phyloP scores from a whole-genome alignment of 2,329 filamentous ascomycete genomes.

The Pseudopyricularia cyperi region DNA sequence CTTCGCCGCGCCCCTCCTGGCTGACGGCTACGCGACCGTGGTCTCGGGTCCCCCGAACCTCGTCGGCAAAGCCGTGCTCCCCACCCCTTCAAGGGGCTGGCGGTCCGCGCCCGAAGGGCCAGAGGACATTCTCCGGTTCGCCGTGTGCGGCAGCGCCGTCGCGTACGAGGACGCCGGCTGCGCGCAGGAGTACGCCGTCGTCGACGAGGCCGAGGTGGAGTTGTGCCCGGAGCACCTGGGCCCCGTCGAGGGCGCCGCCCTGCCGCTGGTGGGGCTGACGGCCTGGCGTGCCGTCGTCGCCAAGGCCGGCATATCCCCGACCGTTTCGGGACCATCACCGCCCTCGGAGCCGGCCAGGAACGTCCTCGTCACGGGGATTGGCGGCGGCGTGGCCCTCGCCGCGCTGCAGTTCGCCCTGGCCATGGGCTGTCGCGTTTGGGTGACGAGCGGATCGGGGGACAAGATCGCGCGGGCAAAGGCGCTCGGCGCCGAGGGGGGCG shows the following conservation, averaged over 20 bases:
- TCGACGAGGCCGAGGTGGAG: conserved; percentile 63
- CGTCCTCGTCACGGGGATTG: conserved; percentile 80
- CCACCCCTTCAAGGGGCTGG: conserved; percentile 74
- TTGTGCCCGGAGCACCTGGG: conserved; percentile 64
- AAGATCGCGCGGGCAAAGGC: conserved; percentile 62
- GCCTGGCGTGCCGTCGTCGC: conserved; percentile 76
- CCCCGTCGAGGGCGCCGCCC: conserved; percentile 63
- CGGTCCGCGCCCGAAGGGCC: conserved; percentile 57
- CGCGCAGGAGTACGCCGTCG: conserved; percentile 57
- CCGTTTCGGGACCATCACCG: not conserved
- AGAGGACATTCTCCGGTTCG: conserved; percentile 46
- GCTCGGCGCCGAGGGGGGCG: conserved; percentile 71
- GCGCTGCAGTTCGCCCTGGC: conserved; percentile 68
- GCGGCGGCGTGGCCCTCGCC: conserved; percentile 79
- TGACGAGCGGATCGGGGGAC: conserved; percentile 59
- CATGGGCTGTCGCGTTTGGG: conserved; percentile 64
- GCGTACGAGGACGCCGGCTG: conserved; percentile 50
- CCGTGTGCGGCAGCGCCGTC: conserved; percentile 58
- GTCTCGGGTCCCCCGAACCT: conserved; percentile 38
- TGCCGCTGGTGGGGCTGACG: conserved; percentile 77
- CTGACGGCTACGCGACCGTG: conserved; percentile 72
- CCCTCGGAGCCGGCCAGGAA: conserved; percentile 44
- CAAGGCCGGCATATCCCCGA: conserved; percentile 42
- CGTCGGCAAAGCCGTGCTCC: conserved; percentile 55
- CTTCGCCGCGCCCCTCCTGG: conserved; percentile 65